Base-by-base conservation (phyloP, 208 protist genomes). In the Leptomonas pyrrhocoris region DNA sequence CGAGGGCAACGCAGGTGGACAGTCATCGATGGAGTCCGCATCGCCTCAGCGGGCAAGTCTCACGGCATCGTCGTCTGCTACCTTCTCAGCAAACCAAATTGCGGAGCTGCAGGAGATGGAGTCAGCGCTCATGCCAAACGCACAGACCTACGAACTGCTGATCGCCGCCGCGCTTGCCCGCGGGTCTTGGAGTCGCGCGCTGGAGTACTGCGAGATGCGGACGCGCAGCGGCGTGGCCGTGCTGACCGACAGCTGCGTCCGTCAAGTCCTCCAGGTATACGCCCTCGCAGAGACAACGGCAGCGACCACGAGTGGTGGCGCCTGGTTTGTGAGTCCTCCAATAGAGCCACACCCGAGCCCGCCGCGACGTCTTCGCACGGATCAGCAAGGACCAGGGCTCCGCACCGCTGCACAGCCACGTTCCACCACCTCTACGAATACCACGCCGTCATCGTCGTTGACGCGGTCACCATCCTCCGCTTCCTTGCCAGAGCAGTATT, bases 111-210 rank as follows among this genome's bases (percentile, higher is more conserved):
- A 42, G 1, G 46, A 64, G 40, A 79, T 80, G 62, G 81, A 78
- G 46, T 48, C 55, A 9, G 61, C 80, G 12, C 74, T 94, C 11
- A 62, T 73, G 28, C 85, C 88, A 23, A 92, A 84, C 55, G 51
- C 60, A 66, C 84, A 86, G 59, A 94, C 83, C 19, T 94, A 88
- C 59, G 81, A 92, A 5, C 60, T 84, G 21, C 78, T 91, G n/a
- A 81, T 94, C 72, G 43, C 25, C 11, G 79, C 74, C 23, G 78
- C 85, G 2, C 73, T 94, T 27, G 55, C 38, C n/a, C 81, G 81
- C 25, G 60, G 77, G 15, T 31, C 53, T 13, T 94, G 88, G 88
- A 38, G 45, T 23, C 73, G 69, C 2, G 88, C 84, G 27, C 61
- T 94, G 8, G 65, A 73, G 62, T 85, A 86, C 62, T 87, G 85